These are phyloP conservation scores for Nidularia pulvinata DNA, from an alignment of 768 basidiomycete genomes.

Conservation along the genomic window DNA sequence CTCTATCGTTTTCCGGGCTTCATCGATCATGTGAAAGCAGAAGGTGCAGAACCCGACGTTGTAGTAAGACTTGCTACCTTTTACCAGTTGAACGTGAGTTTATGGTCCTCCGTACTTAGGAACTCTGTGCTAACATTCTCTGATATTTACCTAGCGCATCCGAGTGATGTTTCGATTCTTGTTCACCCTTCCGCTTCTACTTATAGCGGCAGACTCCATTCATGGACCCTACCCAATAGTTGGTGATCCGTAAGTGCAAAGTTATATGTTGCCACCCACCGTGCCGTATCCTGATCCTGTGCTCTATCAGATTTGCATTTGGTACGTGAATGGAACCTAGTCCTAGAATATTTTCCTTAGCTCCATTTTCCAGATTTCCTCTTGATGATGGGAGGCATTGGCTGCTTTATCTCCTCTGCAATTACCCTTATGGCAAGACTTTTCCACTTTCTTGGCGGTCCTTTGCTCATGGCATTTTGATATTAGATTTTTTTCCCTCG, in stretches of 20 bases:
- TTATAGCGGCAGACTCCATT: constrained; percentile 66
- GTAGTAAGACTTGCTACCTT: constrained; percentile 75
- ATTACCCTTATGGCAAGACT: constrained; percentile 72
- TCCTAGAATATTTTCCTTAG: too few relatives aligned
- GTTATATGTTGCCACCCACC: not conserved
- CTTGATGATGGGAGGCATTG: constrained; percentile 69
- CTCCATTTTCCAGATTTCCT: constrained; percentile 55
- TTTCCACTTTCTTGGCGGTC: not conserved
- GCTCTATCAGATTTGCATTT: not conserved
- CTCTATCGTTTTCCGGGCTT: constrained; percentile 71
- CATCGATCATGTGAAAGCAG: constrained; percentile 66
- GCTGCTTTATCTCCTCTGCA: constrained; percentile 77
- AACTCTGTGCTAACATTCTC: not conserved
- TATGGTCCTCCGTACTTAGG: not conserved
- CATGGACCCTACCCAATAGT: constrained; percentile 48
- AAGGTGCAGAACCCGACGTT: constrained; percentile 74
- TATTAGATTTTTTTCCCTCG: constrained; percentile 80
- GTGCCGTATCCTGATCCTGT: not conserved
- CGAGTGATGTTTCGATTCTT: constrained; percentile 78
- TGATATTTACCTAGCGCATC: constrained; percentile 43
- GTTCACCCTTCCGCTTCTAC: constrained; percentile 68
- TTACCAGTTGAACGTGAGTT: constrained; percentile 74
- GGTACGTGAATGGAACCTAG: not conserved
- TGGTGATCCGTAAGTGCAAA: constrained; percentile 47
- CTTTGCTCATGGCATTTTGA: constrained; percentile 1